Evolutionary conservation across 2,329 filamentous ascomycete genomes (phyloP).

Genomic region (Sporothrix luriei): DNA sequence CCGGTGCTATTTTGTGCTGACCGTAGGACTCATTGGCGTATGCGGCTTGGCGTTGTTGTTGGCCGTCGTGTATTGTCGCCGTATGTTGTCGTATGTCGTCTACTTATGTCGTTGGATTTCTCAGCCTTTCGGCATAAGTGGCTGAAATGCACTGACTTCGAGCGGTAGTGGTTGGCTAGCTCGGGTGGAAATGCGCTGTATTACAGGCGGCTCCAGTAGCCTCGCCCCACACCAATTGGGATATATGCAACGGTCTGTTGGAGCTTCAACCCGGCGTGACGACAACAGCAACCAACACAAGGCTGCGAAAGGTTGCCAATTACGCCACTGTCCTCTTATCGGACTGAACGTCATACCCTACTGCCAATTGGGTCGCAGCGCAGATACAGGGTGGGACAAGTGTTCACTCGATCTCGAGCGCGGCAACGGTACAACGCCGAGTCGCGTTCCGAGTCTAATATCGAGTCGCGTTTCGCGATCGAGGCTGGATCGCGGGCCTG

Average conservation of each 20-base stretch:
- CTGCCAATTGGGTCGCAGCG: too few species aligned
- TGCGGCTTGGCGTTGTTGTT: background rate
- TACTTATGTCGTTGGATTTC: background rate
- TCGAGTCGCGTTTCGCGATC: background rate
- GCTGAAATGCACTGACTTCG: conserved; percentile 15
- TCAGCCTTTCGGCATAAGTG: conserved; percentile 8
- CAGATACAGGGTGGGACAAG: background rate
- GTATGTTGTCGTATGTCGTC: background rate
- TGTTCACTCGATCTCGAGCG: background rate
- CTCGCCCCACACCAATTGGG: background rate
- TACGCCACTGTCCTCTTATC: background rate
- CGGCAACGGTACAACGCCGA: background rate
- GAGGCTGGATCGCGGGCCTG: background rate
- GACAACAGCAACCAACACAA: background rate
- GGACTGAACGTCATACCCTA: background rate
- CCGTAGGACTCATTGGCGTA: background rate
- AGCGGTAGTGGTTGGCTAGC: conserved; percentile 22
- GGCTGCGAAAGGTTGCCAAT: background rate
- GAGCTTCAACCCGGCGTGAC: background rate
- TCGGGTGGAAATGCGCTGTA: background rate
- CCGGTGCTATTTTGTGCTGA: background rate
- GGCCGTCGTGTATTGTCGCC: too few species aligned
- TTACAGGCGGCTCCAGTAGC: background rate
- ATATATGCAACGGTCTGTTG: background rate
- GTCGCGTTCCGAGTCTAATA: background rate